Conservation (phyloP, 2,329 filamentous ascomycete genomes). For the Botrytis pseudocinerea region DNA sequence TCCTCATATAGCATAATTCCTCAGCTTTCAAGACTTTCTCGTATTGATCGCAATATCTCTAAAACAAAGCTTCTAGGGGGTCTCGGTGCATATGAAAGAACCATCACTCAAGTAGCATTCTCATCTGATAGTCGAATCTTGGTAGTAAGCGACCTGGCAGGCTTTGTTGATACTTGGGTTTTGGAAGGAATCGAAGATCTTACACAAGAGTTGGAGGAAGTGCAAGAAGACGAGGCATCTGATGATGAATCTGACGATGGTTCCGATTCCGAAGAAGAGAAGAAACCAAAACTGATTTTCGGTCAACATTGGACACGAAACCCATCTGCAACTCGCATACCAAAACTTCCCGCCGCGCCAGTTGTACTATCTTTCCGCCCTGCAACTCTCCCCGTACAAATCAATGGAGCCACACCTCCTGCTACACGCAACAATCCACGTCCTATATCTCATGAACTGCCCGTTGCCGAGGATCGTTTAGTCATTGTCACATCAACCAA, state of each 20-base stretch:
- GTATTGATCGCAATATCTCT: conserved; percentile 55
- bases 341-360: conserved; percentile 64
- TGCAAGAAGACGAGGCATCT: conserved; percentile 42
- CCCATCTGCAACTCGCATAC: conserved; percentile 67
- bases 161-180: conserved; percentile 85
- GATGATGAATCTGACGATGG: conserved; percentile 44
- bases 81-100: conserved; percentile 74
- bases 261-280: conserved; percentile 48
- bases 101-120: conserved; percentile 73
- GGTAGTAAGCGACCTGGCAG: conserved; percentile 77
- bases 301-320: conserved; percentile 75
- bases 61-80: conserved; percentile 62
- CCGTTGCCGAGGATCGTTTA: conserved; percentile 54
- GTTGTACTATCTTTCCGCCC: conserved; percentile 68
- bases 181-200: conserved; percentile 59
- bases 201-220: conserved; percentile 43
- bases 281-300: conserved; percentile 50
- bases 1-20: conserved; percentile 46
- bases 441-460: conserved; percentile 49
- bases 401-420: conserved; percentile 46
- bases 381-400: conserved; percentile 35
- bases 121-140: conserved; percentile 78
- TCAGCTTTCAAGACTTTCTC: conserved; percentile 50
- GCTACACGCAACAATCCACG: conserved; percentile 38
- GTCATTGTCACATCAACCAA: conserved; percentile 64